Base-by-base conservation (phyloP, 169 alveolate genomes). In the Eimeria falciformis region DNA sequence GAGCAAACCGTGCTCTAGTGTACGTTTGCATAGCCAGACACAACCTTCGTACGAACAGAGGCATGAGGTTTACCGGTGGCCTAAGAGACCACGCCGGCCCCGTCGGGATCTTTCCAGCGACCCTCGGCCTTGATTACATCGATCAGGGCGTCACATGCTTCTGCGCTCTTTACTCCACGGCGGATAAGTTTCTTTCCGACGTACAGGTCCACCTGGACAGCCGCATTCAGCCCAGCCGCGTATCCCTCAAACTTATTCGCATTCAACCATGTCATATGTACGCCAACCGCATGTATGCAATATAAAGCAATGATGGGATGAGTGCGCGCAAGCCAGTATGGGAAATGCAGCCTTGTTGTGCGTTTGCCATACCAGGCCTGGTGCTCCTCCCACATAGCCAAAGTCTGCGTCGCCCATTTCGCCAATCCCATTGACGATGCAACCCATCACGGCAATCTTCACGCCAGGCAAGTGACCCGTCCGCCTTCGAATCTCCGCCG, bases 351-450 rank as follows among this genome's bases (percentile, higher is more conserved):
- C n/a, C n/a, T n/a, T n/a, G n/a, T n/a, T n/a, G n/a, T n/a, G n/a
- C n/a, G n/a, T n/a, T n/a, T n/a, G n/a, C n/a, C n/a, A n/a, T n/a
- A 94, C 96, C 96, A 96, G 95, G 43, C 96, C 95, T 2, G 97
- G 97, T 40, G 96, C 94, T 21, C 97, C 95, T 21, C 98, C 98
- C 5, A 95, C 98, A 65, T 97, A 97, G 68, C 98, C 98, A 82
- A 97, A 97, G 92, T 97, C 98, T n/a, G 98, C 98, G 83, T 97
- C 98, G 1, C 97, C 98, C 98, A 97, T 97, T 85, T 97, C 98
- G 1, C 98, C 98, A 23, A 96, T 96, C n/a, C 98, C 98, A 83
- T 97, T 97, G 83, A 97, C 98, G 62, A 97, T 96, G 92, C 98
- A 97, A 14, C 98, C 98, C 98, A 97, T 97, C 68, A 97, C 96